These are phyloP conservation scores for Aspergillus floridensis DNA, from an alignment of 2,329 filamentous ascomycete species.

Conservation along the genomic window DNA sequence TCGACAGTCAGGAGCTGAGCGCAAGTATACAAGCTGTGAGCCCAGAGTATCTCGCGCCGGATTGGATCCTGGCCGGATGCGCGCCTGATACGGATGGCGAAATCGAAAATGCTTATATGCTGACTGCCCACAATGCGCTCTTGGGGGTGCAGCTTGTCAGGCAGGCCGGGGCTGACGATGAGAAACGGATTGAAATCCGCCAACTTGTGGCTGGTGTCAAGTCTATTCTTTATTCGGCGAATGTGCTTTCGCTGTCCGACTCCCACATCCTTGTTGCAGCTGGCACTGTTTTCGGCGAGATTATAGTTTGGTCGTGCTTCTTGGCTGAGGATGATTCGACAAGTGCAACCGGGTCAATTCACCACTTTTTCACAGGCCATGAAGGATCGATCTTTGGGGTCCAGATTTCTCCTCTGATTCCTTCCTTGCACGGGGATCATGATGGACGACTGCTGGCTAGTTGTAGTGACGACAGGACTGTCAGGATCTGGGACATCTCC, in stretches of 20 bases:
- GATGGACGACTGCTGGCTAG: slow-evolving; percentile 70
- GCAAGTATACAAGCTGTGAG: slow-evolving; percentile 30
- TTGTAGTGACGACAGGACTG: slow-evolving; percentile 91
- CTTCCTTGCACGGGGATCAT: slow-evolving; percentile 34
- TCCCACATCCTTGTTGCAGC: slow-evolving; percentile 71
- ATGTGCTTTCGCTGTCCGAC: slow-evolving; percentile 61
- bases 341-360: slow-evolving; percentile 40
- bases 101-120: slow-evolving; percentile 53
- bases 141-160: slow-evolving; percentile 47
- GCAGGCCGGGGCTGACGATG: slow-evolving; percentile 15
- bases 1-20: slow-evolving; percentile 17
- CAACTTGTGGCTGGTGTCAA: slow-evolving; percentile 57
- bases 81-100: slow-evolving; percentile 23
- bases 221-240: slow-evolving; percentile 84
- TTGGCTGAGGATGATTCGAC: slow-evolving; percentile 23
- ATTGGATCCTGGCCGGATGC: slow-evolving; percentile 76
- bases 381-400: slow-evolving; percentile 95
- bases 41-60: slow-evolving; percentile 53
- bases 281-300: slow-evolving; percentile 92
- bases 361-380: slow-evolving; percentile 65
- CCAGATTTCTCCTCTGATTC: slow-evolving; percentile 63
- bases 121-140: slow-evolving; percentile 87
- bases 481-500: slow-evolving; percentile 82
- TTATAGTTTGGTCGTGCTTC: slow-evolving; percentile 79
- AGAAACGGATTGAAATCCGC: slow-evolving; percentile 26